Conservation (phyloP, 345 rosid species). For the Clarkia xantiana region DNA sequence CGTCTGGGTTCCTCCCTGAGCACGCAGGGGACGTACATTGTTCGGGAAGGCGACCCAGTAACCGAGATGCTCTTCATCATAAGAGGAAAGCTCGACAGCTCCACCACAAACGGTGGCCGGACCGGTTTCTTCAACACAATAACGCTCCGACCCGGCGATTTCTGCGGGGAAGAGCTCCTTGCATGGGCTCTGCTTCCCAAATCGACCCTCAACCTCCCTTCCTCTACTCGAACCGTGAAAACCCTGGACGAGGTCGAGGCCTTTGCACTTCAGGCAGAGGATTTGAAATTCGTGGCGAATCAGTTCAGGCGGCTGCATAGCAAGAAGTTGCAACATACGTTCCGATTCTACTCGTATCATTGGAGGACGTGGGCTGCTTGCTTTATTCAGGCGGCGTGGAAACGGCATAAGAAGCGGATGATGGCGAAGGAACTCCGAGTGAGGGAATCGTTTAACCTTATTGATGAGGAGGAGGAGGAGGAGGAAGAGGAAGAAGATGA, state of each 20-base stretch:
- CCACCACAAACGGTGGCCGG: slow-evolving; percentile 38
- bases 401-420: slow-evolving; percentile 20
- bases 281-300: slow-evolving; percentile 37
- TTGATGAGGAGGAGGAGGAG: slow-evolving; percentile 8
- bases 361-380: slow-evolving; percentile 48
- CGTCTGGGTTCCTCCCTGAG: slow-evolving; percentile 29
- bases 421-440: slow-evolving; percentile 21
- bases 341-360: slow-evolving; percentile 38
- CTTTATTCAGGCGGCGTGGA: slow-evolving; percentile 44
- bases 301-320: slow-evolving; percentile 44
- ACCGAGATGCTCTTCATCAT: slow-evolving; percentile 43
- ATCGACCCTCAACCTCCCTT: slow-evolving; percentile 28
- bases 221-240: slow-evolving; percentile 37
- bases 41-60: slow-evolving; percentile 42
- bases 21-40: slow-evolving; percentile 36
- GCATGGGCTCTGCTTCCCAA: slow-evolving; percentile 42
- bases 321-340: slow-evolving; percentile 41
- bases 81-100: slow-evolving; percentile 41
- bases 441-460: slow-evolving; percentile 17
- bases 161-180: slow-evolving; percentile 43
- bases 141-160: slow-evolving; percentile 32
- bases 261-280: slow-evolving; percentile 36
- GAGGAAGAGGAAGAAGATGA: slow-evolving; percentile 2
- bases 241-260: slow-evolving; percentile 40
- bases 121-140: slow-evolving; percentile 39